Evolutionary conservation across 257 asterid genomes (phyloP).

Genomic region (Euphrasia confusa): DNA sequence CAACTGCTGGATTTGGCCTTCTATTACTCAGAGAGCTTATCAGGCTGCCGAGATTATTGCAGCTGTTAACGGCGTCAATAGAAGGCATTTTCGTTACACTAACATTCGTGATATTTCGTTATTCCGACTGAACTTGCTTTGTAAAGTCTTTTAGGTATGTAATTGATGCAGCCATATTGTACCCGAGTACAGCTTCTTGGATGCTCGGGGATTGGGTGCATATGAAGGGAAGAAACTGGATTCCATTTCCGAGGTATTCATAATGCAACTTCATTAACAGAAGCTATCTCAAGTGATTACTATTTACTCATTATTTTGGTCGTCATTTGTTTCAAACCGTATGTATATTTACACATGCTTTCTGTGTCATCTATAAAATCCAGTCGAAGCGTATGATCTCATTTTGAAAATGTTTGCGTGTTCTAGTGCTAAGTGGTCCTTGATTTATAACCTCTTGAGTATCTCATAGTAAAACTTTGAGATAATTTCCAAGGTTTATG

Average conservation of each 20-base stretch:
- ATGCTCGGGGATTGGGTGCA: slow-evolving; percentile 98
- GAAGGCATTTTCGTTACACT: slow-evolving; percentile 42
- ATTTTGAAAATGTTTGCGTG: background rate
- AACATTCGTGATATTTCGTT: background rate
- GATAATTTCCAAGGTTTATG: background rate
- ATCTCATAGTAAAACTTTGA: background rate
- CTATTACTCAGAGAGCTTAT: slow-evolving; percentile 92
- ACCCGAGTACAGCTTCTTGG: slow-evolving; percentile 93
- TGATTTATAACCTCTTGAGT: background rate
- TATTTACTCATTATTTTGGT: background rate
- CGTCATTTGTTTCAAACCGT: no score
- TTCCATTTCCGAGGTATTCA: slow-evolving; percentile 69
- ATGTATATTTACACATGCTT: no score
- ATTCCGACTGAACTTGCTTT: background rate
- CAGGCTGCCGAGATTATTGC: slow-evolving; percentile 97
- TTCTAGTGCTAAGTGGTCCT: background rate
- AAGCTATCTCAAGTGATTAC: background rate
- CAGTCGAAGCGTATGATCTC: no score
- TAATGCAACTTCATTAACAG: slow-evolving; percentile 32
- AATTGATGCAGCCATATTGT: slow-evolving; percentile 58
- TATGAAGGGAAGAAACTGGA: slow-evolving; percentile 75
- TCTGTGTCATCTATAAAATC: no score
- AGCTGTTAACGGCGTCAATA: slow-evolving; percentile 57
- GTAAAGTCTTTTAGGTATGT: background rate
- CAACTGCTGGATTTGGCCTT: slow-evolving; percentile 98